Conservation (phyloP, 768 basidiomycete genomes). For the Boletus coccyginus region DNA sequence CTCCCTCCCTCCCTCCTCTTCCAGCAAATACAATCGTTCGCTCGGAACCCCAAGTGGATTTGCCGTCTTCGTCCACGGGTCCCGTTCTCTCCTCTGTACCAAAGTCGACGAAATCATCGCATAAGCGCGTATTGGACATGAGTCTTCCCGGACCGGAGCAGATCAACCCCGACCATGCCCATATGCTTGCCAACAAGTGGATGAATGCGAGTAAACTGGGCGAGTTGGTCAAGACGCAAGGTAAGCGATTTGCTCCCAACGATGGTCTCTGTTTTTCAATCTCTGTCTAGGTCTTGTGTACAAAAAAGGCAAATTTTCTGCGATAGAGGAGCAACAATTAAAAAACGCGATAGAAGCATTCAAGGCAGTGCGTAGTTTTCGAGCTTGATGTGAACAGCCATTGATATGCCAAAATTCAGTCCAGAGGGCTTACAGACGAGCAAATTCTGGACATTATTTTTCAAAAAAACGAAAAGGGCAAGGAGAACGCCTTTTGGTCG, state of each 20-base stretch:
- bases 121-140: conserved; percentile 43
- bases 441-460: conserved; percentile 66
- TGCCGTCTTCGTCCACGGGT: conserved; percentile 40
- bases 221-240: conserved; percentile 66
- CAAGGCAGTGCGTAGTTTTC: conserved; percentile 44
- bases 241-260: conserved; percentile 32
- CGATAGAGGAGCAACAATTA: conserved; percentile 69
- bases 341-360: conserved; percentile 63
- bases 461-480: conserved; percentile 57
- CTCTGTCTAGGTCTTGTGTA: conserved; percentile 65
- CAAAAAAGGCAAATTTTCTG: conserved; percentile 86
- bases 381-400: neutral
- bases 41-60: conserved; percentile 40
- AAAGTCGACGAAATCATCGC: conserved; percentile 34
- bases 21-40: conserved; percentile 26
- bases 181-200: conserved; percentile 78
- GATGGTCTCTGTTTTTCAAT: conserved; percentile 1
- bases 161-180: conserved; percentile 55
- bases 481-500: conserved; percentile 71
- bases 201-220: conserved; percentile 64
- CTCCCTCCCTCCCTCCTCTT: conserved; percentile 20
- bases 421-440: conserved; percentile 49
- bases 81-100: conserved; percentile 40
- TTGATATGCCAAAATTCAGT: conserved; percentile 32
- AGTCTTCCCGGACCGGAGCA: conserved; percentile 41